phyloP scores from a whole-genome alignment of 768 basidiomycete species.

The Cystofilobasidium capitatum region DNA sequence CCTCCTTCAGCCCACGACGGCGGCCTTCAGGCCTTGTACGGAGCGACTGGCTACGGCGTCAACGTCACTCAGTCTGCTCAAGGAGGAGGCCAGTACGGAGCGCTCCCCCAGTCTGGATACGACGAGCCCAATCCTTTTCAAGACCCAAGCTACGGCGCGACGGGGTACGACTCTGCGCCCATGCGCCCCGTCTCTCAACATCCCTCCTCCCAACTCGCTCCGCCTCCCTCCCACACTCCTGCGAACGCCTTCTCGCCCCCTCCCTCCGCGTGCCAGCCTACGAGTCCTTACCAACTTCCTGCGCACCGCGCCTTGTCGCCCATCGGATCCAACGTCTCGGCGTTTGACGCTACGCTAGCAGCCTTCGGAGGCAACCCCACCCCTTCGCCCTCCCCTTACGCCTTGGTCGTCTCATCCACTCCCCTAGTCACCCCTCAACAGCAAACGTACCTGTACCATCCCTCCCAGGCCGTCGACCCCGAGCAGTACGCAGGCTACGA shows the following conservation, averaged over 20 bases:
- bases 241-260: conserved; percentile 6
- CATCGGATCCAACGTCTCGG: conserved; percentile 1
- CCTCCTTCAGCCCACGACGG: not conserved
- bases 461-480: conserved; percentile 14
- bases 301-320: not conserved
- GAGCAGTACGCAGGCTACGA: conserved; percentile 19
- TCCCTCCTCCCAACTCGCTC: not conserved
- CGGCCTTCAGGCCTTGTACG: conserved; percentile 7
- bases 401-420: not conserved
- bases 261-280: not conserved
- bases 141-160: not conserved
- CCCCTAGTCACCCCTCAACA: not conserved
- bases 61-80: not conserved
- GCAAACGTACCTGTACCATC: conserved; percentile 1
- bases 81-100: conserved; percentile 9
- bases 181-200: conserved; percentile 1
- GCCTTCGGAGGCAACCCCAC: not conserved
- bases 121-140: conserved; percentile 9
- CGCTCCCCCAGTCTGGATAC: conserved; percentile 15
- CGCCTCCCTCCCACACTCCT: not conserved
- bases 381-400: not conserved
- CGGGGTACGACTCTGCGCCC: not conserved
- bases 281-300: not conserved
- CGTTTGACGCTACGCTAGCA: conserved; percentile 13
- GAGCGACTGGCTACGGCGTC: conserved; percentile 6